Evolutionary conservation across 768 basidiomycete genomes (phyloP), one percentile per base, ranked within the genome.

Genomic region (Tulasnella calospora): DNA sequence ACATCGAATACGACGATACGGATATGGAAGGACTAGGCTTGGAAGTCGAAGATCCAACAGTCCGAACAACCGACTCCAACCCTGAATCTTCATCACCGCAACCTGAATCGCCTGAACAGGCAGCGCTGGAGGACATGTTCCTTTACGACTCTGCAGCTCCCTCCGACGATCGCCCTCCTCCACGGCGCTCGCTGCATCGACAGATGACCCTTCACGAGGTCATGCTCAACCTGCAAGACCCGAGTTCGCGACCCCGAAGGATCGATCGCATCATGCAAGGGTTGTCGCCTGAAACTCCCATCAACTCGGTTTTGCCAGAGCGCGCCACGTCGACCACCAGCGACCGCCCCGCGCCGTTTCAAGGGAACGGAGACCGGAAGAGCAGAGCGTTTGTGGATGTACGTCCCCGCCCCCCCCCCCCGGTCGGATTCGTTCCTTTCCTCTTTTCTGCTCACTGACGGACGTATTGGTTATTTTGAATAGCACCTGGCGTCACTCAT

Each of bases 161-260:
- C 3, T 30, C 13, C 3, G 46, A 51, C 3, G 46, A 51, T 36
- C 74, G 33, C 3, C 55, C 57, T 21, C 17, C 10, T 21, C 17
- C 10, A 21, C 12, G 61, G 21, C 55, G 19, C 36, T 33, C 75
- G 38, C 10, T 27, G 6, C 4, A 61, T 30, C 47, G 47, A 27
- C 77, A 78, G 44, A 19, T 72, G 27, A 47, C 38, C 23, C 46
- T 78, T 7, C 36, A 78, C 70, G 55, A 44, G 44, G 77, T 78
- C 36, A 19, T 78, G 15, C 35, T 78, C 30, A 78, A 78, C 41
- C n/a, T 78, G 40, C 77, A 71, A 30, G 70, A 71, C 35, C 67
- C 77, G 21, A 44, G 38, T 6, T 44, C 46, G 36, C 77, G 77
- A 7, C 77, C 70, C 19, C 35, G 77, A 6, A 19, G 75, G 55